Conservation (phyloP, 352 stramenopile genomes). For the Halophytophthora polymorphica region DNA sequence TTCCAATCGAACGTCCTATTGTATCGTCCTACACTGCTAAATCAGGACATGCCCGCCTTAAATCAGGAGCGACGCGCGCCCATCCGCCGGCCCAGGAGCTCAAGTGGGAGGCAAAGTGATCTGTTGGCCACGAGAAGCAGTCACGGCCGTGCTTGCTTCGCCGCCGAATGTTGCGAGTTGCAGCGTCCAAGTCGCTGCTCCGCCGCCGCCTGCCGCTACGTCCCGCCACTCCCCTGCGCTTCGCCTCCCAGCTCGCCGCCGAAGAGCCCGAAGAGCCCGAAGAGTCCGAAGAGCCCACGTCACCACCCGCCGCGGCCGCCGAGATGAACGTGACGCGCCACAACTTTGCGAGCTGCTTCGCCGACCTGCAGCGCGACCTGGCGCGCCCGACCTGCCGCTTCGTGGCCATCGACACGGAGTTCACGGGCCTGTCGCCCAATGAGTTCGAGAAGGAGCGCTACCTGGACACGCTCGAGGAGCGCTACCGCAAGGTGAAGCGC, state of each 20-base stretch:
- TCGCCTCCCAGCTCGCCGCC: constrained; percentile 3
- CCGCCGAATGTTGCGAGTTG: constrained; percentile 29
- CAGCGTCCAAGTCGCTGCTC: constrained; percentile 24
- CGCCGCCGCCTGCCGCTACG: constrained; percentile 15
- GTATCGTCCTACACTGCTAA: no score
- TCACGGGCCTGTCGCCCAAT: constrained; percentile 72
- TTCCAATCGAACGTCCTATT: no score
- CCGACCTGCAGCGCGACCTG: constrained; percentile 59
- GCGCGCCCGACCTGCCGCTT: constrained; percentile 60
- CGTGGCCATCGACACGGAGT: constrained; percentile 82
- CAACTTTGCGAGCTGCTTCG: constrained; percentile 67
- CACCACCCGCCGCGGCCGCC: neutral
- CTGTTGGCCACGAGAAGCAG: no score
- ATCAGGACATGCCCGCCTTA: no score
- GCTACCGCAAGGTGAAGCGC: constrained; percentile 71
- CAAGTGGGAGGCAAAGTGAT: no score
- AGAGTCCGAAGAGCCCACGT: neutral
- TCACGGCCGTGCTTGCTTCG: no score
- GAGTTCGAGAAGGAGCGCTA: constrained; percentile 62
- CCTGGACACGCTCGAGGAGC: constrained; percentile 73
- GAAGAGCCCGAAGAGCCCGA: no score
- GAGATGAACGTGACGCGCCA: constrained; percentile 82
- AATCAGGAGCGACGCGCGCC: no score
- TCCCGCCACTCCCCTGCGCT: constrained; percentile 12
- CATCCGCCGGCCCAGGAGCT: no score